Conservation (phyloP, 2,329 filamentous ascomycete genomes). For the Parafenestella ontariensis region DNA sequence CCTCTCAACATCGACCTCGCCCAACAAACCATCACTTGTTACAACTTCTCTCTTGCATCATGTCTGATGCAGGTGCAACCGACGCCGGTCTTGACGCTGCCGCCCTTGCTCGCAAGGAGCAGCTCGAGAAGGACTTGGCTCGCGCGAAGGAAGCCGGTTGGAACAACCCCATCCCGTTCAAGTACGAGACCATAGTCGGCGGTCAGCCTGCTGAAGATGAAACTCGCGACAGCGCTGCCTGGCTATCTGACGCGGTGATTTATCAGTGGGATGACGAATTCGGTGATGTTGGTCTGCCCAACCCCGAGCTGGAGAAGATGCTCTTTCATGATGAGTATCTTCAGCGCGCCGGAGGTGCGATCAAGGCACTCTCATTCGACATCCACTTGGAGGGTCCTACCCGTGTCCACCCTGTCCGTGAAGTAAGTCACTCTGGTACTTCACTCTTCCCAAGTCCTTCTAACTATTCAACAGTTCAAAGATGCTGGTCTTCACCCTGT, state of each 20-base stretch:
- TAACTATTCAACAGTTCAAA: constrained; percentile 61
- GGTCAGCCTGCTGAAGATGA: constrained; percentile 30
- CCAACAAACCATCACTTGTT: background rate
- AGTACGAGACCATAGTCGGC: constrained; percentile 54
- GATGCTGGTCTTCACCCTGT: constrained; percentile 84
- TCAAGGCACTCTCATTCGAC: constrained; percentile 65
- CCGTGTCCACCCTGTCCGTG: constrained; percentile 56
- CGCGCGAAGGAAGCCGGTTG: constrained; percentile 53
- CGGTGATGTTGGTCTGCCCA: constrained; percentile 81
- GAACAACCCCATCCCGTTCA: constrained; percentile 55
- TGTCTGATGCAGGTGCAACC: constrained; percentile 28
- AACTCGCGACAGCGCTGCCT: constrained; percentile 39
- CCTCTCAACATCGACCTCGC: background rate
- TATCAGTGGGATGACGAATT: constrained; percentile 88
- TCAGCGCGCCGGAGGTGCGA: constrained; percentile 65
- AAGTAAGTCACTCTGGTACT: constrained; percentile 50
- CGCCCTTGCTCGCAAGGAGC: constrained; percentile 30
- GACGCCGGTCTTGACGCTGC: constrained; percentile 19
- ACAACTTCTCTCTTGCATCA: constrained; percentile 10
- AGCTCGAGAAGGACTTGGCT: constrained; percentile 33
- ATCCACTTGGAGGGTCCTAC: constrained; percentile 59
- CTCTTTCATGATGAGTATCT: constrained; percentile 70
- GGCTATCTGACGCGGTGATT: constrained; percentile 65
- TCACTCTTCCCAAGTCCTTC: background rate
- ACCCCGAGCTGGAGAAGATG: constrained; percentile 72